A percentile compares a stretch with the other conserved stretches of the same genome.
Conservation (phyloP, 2,329 filamentous ascomycete genomes). For the Elsinoe perseae region DNA sequence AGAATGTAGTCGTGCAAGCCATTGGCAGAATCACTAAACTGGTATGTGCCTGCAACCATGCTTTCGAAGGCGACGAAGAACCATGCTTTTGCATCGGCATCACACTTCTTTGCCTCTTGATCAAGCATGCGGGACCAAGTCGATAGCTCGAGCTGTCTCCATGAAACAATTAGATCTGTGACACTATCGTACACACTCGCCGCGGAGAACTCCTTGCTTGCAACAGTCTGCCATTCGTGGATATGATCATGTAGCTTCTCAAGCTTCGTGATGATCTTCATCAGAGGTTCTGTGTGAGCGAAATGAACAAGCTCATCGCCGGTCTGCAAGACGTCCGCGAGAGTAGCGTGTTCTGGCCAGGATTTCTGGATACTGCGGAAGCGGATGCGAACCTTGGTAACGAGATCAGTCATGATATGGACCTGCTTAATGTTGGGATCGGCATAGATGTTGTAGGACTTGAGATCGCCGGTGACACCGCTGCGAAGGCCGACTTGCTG, state of each 20-base stretch:
- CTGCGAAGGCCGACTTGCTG: conserved; percentile 2
- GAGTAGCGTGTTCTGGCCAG: conserved; percentile 68
- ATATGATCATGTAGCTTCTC: conserved; percentile 81
- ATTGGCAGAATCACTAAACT: conserved; percentile 8
- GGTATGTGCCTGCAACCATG: conserved; percentile 45
- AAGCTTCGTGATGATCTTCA: conserved; percentile 74
- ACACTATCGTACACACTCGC: conserved; percentile 64
- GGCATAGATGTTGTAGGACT: conserved; percentile 77
- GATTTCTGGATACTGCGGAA: conserved; percentile 60
- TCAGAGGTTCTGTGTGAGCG: conserved; percentile 72
- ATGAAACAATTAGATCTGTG: conserved; percentile 73
- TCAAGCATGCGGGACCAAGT: conserved; percentile 89
- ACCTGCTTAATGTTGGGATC: conserved; percentile 70
- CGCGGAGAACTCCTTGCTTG: conserved; percentile 69
- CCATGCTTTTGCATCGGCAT: conserved; percentile 77
- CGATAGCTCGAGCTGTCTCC: conserved; percentile 82
- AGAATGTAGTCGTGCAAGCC: not conserved
- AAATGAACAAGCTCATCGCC: conserved; percentile 71
- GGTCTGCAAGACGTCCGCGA: conserved; percentile 67
- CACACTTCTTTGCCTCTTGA: conserved; percentile 67
- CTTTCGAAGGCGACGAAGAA: conserved; percentile 96
- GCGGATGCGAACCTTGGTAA: conserved; percentile 60
- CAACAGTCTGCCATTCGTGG: conserved; percentile 92
- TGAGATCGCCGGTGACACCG: not conserved
- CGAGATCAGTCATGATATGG: conserved; percentile 61